Percentiles rank a stretch among this genome's conserved stretches.
Evolutionary conservation across 345 rosid species (phyloP).

Genomic region (Psidium guajava): DNA sequence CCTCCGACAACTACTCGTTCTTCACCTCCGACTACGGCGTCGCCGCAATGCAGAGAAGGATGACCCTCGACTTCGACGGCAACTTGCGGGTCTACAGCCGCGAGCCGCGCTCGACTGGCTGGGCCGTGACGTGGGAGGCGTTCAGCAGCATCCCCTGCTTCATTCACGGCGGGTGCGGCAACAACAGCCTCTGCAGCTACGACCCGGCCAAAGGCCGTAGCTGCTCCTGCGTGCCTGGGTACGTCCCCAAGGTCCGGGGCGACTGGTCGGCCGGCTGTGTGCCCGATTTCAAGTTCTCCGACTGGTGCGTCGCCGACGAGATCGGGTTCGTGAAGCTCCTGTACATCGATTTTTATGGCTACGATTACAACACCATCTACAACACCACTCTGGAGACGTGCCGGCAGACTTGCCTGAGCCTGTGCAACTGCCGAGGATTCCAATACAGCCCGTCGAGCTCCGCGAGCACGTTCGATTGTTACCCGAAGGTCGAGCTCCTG

Average conservation of each 20-base stretch:
- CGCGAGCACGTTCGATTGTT: neutral
- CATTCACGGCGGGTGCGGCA: conserved; percentile 24
- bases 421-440: conserved; percentile 17
- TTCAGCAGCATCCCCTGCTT: conserved; percentile 1
- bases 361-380: neutral
- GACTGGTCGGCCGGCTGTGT: conserved; percentile 25
- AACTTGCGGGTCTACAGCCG: conserved; percentile 24
- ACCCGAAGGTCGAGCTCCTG: conserved; percentile 2
- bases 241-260: neutral
- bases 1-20: conserved; percentile 13
- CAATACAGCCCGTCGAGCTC: neutral
- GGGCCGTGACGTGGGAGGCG: conserved; percentile 25
- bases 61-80: conserved; percentile 35
- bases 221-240: conserved; percentile 25
- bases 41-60: neutral
- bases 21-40: conserved; percentile 11
- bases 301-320: neutral
- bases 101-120: neutral
- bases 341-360: conserved; percentile 15
- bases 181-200: conserved; percentile 17
- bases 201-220: conserved; percentile 1
- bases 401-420: neutral
- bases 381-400: conserved; percentile 3
- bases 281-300: conserved; percentile 3
- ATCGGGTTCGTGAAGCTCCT: conserved; percentile 4